Percentiles rank a stretch among this genome's conserved stretches.
These are phyloP conservation scores for Tulasnella sp. DNA, from an alignment of 768 basidiomycete species.

Conservation along the genomic window DNA sequence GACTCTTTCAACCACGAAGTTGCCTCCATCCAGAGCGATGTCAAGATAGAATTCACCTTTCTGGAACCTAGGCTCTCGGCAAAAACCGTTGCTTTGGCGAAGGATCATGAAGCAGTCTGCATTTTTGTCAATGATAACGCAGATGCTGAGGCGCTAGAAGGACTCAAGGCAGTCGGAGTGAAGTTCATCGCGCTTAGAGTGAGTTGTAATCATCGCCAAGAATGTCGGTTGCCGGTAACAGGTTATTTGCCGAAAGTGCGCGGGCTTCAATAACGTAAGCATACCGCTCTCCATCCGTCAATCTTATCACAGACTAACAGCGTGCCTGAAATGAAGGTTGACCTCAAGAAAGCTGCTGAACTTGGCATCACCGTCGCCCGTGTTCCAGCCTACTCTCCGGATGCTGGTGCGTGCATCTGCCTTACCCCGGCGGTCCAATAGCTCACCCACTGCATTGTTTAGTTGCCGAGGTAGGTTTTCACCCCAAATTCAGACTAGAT, in stretches of 20 bases:
- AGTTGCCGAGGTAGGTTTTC: conserved; percentile 15
- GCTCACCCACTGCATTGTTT: not conserved
- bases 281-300: not conserved
- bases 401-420: conserved; percentile 11
- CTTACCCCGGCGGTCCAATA: not conserved
- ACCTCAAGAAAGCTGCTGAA: conserved; percentile 16
- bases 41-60: conserved; percentile 12
- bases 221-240: not conserved
- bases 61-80: conserved; percentile 9
- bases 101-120: conserved; percentile 16
- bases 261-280: conserved; percentile 15
- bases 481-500: not conserved
- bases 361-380: conserved; percentile 16
- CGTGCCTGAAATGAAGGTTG: conserved; percentile 12
- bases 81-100: conserved; percentile 10
- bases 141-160: conserved; percentile 12
- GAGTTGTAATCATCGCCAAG: not conserved
- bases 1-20: conserved; percentile 11
- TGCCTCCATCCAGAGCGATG: not conserved
- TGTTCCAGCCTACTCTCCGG: conserved; percentile 20
- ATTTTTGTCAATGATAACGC: conserved; percentile 18
- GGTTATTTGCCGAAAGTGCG: conserved; percentile 7
- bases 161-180: conserved; percentile 11
- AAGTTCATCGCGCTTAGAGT: conserved; percentile 16
- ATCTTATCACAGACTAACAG: not conserved